A percentile compares a stretch with the other conserved stretches of the same genome.
Evolutionary conservation across 768 basidiomycete genomes (phyloP).

Genomic region (Pleurotus citrinopileatus): DNA sequence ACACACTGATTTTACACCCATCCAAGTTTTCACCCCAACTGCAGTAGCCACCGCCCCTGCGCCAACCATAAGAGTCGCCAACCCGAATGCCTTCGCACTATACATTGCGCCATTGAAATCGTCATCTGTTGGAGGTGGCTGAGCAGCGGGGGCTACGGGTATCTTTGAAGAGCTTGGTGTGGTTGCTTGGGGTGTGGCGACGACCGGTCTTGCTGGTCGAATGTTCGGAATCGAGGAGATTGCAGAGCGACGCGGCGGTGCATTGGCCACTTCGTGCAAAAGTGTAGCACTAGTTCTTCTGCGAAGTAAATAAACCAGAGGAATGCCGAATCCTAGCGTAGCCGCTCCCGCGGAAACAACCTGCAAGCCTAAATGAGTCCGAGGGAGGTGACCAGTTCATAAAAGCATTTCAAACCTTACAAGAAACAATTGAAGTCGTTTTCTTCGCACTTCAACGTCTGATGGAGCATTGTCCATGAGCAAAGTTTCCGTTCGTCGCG

Average conservation of each 20-base stretch:
- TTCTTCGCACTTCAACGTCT: not conserved
- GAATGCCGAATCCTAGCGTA: not conserved
- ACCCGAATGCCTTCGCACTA: slow-evolving; percentile 59
- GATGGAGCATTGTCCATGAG: not conserved
- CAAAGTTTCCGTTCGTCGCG: not conserved
- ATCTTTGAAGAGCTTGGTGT: not conserved
- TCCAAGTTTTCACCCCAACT: slow-evolving; percentile 44
- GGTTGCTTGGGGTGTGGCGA: not conserved
- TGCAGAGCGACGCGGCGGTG: slow-evolving; percentile 3
- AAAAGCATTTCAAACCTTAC: not conserved
- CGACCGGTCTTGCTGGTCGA: not conserved
- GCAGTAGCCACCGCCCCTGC: slow-evolving; percentile 42
- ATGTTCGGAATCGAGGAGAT: slow-evolving; percentile 9
- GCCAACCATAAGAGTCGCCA: slow-evolving; percentile 61
- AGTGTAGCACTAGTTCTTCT: not conserved
- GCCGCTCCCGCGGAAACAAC: slow-evolving; percentile 1
- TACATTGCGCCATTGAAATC: slow-evolving; percentile 50
- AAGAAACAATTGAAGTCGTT: not conserved
- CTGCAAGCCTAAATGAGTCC: not conserved
- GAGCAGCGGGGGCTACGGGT: not conserved
- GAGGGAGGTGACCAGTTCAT: not conserved
- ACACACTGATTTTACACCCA: slow-evolving; percentile 59
- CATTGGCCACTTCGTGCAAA: not conserved
- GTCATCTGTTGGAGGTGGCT: slow-evolving; percentile 14
- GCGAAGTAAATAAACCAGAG: slow-evolving; percentile 4